phyloP scores from a whole-genome alignment of 495 filamentous ascomycete species.

The Xylaria nigripes region DNA sequence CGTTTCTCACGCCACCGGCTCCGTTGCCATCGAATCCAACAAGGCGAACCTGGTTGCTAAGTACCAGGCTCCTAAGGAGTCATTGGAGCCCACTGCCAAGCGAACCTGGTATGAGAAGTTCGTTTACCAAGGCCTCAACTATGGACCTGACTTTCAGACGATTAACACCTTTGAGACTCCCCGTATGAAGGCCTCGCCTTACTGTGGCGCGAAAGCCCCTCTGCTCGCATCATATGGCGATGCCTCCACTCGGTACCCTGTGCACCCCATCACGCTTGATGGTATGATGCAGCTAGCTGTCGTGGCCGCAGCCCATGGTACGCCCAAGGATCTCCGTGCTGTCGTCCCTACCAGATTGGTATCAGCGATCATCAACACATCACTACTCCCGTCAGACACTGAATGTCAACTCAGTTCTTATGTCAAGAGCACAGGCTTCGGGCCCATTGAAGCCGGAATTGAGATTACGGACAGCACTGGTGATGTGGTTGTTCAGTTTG shows the following conservation, averaged over 20 bases:
- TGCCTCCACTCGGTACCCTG: neutral
- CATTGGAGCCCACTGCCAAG: neutral
- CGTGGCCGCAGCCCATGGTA: neutral
- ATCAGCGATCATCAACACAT: neutral
- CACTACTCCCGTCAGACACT: neutral
- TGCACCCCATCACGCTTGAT: neutral
- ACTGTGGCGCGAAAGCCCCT: neutral
- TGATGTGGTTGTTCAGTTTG: neutral
- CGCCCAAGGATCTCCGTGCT: neutral
- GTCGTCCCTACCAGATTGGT: neutral
- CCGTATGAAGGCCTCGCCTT: neutral
- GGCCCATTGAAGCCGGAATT: neutral
- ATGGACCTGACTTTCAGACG: neutral
- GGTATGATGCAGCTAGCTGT: neutral
- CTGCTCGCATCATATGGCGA: neutral
- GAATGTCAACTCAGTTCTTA: neutral
- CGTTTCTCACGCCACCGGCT: conserved; percentile 21
- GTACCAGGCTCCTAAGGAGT: neutral
- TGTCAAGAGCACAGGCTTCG: conserved; percentile 1
- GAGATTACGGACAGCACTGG: neutral
- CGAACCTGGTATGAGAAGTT: conserved; percentile 4
- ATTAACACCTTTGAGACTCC: neutral
- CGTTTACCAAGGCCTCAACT: neutral
- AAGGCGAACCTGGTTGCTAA: conserved; percentile 9
- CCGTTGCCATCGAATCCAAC: neutral